Percentiles rank a stretch among this genome's conserved stretches.
Conservation (phyloP, 106 monocot species). For the Phalaenopsis aphrodite region DNA sequence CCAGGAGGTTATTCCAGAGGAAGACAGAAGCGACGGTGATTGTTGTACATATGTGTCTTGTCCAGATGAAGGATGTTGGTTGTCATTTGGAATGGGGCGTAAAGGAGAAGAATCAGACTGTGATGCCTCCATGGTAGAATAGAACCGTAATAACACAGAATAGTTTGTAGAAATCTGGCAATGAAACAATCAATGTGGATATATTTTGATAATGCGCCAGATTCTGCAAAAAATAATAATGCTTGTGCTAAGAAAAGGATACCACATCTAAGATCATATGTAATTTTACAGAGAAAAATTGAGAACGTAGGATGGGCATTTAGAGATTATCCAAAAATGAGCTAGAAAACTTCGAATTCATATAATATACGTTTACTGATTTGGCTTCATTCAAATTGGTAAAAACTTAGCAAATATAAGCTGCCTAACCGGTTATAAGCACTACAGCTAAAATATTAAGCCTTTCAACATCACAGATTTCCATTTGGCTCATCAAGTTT, state of each 20-base stretch:
- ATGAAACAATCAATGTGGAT: not conserved
- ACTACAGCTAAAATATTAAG: not conserved
- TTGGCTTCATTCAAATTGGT: not conserved
- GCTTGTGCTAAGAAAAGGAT: not conserved
- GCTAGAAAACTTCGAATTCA: not conserved
- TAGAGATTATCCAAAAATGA: not conserved
- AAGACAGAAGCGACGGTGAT: conserved; percentile 45
- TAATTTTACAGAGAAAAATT: not conserved
- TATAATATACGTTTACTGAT: not conserved
- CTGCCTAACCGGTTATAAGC: not conserved
- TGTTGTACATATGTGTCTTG: conserved; percentile 31
- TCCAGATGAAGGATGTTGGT: conserved; percentile 19
- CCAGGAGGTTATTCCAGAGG: conserved; percentile 83
- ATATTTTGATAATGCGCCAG: not conserved
- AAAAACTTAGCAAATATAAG: not conserved
- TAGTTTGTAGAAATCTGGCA: not conserved
- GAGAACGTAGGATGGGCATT: not conserved
- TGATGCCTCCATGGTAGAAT: conserved; percentile 8
- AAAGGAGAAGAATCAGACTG: conserved; percentile 7
- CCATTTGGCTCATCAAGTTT: not conserved
- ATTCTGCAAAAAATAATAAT: not conserved
- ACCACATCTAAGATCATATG: not conserved
- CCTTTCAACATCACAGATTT: not conserved
- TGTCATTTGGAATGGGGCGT: conserved; percentile 15
- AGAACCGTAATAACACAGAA: not conserved